A percentile compares a stretch with the other conserved stretches of the same genome.
Conservation (phyloP, 1,284 basidiomycete species). For the Pseudozyma hubeiensis region DNA sequence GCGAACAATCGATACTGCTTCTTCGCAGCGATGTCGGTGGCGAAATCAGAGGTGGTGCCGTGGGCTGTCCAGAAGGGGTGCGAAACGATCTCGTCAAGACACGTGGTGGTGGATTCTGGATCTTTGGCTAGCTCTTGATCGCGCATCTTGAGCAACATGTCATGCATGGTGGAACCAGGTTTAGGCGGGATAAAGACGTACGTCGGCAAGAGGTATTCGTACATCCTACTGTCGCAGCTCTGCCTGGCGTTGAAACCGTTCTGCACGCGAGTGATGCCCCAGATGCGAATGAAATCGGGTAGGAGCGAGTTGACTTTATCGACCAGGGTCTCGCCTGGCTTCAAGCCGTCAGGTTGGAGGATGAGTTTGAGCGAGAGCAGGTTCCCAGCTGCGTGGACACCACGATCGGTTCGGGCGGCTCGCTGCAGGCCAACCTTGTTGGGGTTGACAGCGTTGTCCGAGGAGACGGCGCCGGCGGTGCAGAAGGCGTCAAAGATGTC, state of each 20-base stretch:
- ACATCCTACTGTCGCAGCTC: constrained; percentile 83
- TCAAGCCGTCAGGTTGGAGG: constrained; percentile 69
- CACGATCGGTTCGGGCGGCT: constrained; percentile 94
- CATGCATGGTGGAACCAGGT: constrained; percentile 71
- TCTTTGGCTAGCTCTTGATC: constrained; percentile 15
- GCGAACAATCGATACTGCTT: constrained; percentile 56
- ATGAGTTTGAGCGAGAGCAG: constrained; percentile 72
- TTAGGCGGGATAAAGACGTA: constrained; percentile 93
- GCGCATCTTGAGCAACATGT: constrained; percentile 53
- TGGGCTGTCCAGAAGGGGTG: constrained; percentile 65
- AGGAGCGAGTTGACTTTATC: constrained; percentile 85
- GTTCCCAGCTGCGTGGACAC: constrained; percentile 97
- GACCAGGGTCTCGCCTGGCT: constrained; percentile 71
- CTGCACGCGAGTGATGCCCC: constrained; percentile 88
- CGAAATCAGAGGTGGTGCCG: constrained; percentile 42
- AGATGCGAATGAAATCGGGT: constrained; percentile 89
- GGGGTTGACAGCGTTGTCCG: constrained; percentile 91
- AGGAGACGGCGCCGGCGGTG: constrained; percentile 87
- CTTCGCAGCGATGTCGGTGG: constrained; percentile 59
- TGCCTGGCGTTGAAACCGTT: constrained; percentile 91
- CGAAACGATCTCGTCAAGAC: constrained; percentile 39
- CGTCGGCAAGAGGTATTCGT: constrained; percentile 95
- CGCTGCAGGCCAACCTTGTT: constrained; percentile 87
- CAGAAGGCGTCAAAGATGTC: constrained; percentile 88
- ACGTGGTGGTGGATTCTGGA: constrained; percentile 9